Conservation (phyloP, 2,329 filamentous ascomycete species). For the Xylariales sp. region DNA sequence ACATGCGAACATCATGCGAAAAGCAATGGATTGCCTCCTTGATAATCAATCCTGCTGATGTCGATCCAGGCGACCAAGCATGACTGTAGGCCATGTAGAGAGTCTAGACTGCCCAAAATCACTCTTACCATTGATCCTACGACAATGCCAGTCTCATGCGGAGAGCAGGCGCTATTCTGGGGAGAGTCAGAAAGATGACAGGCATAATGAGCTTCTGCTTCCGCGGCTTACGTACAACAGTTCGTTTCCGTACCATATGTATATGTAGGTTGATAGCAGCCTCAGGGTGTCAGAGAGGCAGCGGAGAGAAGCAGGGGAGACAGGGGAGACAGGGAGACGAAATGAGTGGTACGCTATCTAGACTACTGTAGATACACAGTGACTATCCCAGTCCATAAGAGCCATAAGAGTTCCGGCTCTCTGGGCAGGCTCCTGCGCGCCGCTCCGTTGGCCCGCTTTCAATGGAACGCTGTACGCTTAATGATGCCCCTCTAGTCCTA, state of each 20-base stretch:
- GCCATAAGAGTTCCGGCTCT: conserved; percentile 41
- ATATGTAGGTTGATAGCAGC: conserved; percentile 7
- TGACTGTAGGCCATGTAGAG: not conserved
- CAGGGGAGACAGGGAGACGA: no score
- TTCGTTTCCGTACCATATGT: not conserved
- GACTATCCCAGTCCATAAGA: conserved; percentile 30
- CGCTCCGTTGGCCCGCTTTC: conserved; percentile 41
- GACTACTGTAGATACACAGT: not conserved
- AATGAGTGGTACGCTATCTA: not conserved
- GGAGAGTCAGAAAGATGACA: conserved; percentile 12
- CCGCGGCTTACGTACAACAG: conserved; percentile 11
- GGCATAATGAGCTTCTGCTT: not conserved
- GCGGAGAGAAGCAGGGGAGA: no score
- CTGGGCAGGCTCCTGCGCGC: conserved; percentile 46
- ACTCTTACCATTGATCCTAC: conserved; percentile 5
- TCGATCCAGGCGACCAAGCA: conserved; percentile 9
- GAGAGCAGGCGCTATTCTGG: conserved; percentile 12
- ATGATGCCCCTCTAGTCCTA: conserved; percentile 45
- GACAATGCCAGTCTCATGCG: conserved; percentile 10
- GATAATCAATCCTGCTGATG: conserved; percentile 25
- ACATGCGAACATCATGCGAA: conserved; percentile 26
- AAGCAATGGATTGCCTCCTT: conserved; percentile 23
- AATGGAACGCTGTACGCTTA: conserved; percentile 44
- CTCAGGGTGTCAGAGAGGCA: not conserved
- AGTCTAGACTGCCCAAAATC: conserved; percentile 1